A percentile compares a stretch with the other conserved stretches of the same genome.
Conservation (phyloP, 768 basidiomycete species). For the Pisolithus orientalis region DNA sequence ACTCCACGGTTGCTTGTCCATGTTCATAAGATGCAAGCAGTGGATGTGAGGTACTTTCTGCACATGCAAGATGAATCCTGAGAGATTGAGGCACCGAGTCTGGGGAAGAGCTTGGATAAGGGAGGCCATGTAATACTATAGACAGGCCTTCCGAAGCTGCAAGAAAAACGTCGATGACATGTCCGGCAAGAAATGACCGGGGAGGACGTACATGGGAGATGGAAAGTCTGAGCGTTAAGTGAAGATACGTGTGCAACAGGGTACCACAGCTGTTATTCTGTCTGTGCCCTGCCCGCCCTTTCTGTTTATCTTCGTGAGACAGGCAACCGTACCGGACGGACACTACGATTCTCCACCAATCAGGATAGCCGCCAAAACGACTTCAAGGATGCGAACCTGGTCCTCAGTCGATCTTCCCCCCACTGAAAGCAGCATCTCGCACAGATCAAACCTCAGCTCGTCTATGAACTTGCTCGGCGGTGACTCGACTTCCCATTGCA, state of each 20-base stretch:
- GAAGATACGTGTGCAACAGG: slow-evolving; percentile 46
- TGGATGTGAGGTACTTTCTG: slow-evolving; percentile 37
- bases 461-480: slow-evolving; percentile 64
- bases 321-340: slow-evolving; percentile 60
- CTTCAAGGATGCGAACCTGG: slow-evolving; percentile 47
- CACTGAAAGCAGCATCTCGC: slow-evolving; percentile 46
- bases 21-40: slow-evolving; percentile 57
- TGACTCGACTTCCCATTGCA: slow-evolving; percentile 45
- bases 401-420: slow-evolving; percentile 48
- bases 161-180: neutral
- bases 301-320: slow-evolving; percentile 61
- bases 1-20: slow-evolving; percentile 48
- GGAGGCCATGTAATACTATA: slow-evolving; percentile 50
- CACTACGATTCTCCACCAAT: slow-evolving; percentile 42
- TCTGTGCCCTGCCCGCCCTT: slow-evolving; percentile 45
- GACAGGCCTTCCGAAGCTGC: slow-evolving; percentile 52
- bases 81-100: slow-evolving; percentile 48
- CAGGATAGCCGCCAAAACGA: neutral
- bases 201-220: slow-evolving; percentile 33
- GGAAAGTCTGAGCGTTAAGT: slow-evolving; percentile 21
- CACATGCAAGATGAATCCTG: slow-evolving; percentile 57
- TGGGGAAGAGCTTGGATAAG: slow-evolving; percentile 50
- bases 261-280: slow-evolving; percentile 67
- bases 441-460: slow-evolving; percentile 60
- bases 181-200: neutral